Evolutionary conservation across 345 rosid genomes (phyloP), one percentile per base, ranked within the genome.

Genomic region (Reutealis trisperma): DNA sequence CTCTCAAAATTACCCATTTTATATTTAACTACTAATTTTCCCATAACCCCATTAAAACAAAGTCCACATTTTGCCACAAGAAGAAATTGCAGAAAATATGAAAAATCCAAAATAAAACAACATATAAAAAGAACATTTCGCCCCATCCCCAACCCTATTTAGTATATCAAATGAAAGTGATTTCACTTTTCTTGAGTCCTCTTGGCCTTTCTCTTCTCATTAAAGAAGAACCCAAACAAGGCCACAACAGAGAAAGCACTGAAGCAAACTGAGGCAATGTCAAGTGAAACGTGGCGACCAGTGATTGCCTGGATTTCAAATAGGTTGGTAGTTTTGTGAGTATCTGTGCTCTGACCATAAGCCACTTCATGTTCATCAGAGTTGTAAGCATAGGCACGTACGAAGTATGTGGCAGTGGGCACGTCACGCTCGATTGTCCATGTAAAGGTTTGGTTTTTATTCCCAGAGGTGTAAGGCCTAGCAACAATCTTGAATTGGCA

Each of bases 361-460:
- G 81, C 94, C 52, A 88, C 89, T 78, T 80, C 78, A 0, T 64
- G 25, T 6, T 45, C 86, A 1, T 70, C 69, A 1, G 79, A 70
- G 76, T 87, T 74, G 55, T 60, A 19, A 27, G 84, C 96, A 41
- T 93, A 93, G 82, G 77, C 98, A 30, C 98, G 94, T 5, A 90
- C 81, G 67, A 91, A 93, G 92, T 82, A 93, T 14, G 93, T 87
- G 49, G 86, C 96, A 0, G 83, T 71, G 2, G 98, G 94, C 66
- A 85, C 82, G 69, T 91, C 90, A 0, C 77, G 84, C 81, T 82
- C 83, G 75, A 93, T 18, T 62, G 58, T 65, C 89, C 90, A 89
- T 22, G 86, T 85, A 19, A 71, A 70, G 75, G 82, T 73, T 24
- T 88, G 85, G 80, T 45, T 63, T 34, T 69, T 70, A 71, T 27